Evolutionary conservation across 2,329 filamentous ascomycete genomes (phyloP), one percentile per base, ranked within the genome.

Genomic region (Pezicula radicicola): DNA sequence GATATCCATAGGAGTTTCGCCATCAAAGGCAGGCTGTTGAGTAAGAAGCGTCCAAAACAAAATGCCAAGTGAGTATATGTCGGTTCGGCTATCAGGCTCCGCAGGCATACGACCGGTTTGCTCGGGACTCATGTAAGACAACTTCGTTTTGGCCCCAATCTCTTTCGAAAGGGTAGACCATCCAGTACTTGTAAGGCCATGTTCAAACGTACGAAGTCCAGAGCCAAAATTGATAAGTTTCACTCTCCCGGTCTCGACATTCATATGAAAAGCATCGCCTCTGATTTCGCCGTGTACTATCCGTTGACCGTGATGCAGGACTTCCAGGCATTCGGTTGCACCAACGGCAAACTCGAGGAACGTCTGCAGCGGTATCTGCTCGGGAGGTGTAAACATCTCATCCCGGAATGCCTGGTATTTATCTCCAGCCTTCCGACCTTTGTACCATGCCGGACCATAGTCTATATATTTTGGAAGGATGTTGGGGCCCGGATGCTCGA

Each of bases 281-380:
- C 93, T 82, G 47, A 97, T 86, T 70, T 97, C 93, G 42, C 93
- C 93, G 62, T 97, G 93, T 1, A 96, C 87, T 52, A 91, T 84
- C 54, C 89, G 87, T 52, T 93, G 83, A 8, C 88, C 86, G 69
- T 97, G 91, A 63, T 97, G 93, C n/a, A 97, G 73, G 44, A 95
- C 84, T 68, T 97, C 92, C 45, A 96, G 72, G 65, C 90, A 95
- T 68, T 95, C 84, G 6, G 88, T 83, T 1, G 92, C 89, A 21
- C 92, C 92, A 53, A 96, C 89, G 28, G 92, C 93, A 66, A 97
- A 97, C 63, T 96, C 88, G 27, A 97, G 78, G 63, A 97, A 97
- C 15, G 83, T 77, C 44, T 87, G 78, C 6, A 97, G 73, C 43
- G 86, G 84, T 41, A 94, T 84, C 36, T 83, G 80, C 16, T 80